These are phyloP conservation scores for Phragmites australis DNA, from an alignment of 176 grass and related monocot species.

Conservation along the genomic window DNA sequence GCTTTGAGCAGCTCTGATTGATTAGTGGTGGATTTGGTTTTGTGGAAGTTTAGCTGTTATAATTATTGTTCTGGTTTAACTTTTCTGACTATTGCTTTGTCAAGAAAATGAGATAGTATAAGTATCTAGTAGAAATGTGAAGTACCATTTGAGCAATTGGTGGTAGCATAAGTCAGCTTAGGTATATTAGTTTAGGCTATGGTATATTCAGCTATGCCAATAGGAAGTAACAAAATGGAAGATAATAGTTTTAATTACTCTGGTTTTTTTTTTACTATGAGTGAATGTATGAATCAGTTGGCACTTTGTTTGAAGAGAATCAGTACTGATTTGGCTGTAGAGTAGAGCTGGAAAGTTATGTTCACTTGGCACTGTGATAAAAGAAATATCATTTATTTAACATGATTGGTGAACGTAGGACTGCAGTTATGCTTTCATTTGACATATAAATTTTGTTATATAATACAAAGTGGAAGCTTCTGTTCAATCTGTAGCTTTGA, in stretches of 20 bases:
- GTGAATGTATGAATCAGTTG: constrained; percentile 11
- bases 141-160: constrained; percentile 33
- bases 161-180: not conserved
- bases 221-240: not conserved
- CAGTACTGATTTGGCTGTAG: not conserved
- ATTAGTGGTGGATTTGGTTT: not conserved
- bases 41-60: constrained; percentile 5
- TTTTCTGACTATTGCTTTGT: not conserved
- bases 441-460: not conserved
- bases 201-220: not conserved
- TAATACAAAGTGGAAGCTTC: not conserved
- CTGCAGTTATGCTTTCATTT: not conserved
- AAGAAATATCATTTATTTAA: constrained; percentile 4
- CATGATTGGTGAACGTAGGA: not conserved
- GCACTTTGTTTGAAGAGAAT: not conserved
- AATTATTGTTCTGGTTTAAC: not conserved
- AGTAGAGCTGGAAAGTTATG: constrained; percentile 5
- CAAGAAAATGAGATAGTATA: not conserved
- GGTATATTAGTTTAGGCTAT: not conserved
- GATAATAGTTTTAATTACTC: not conserved
- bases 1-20: no score
- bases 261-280: not conserved
- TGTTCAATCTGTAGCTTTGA: constrained; percentile 6
- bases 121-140: not conserved
- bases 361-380: not conserved